A percentile compares a stretch with the other conserved stretches of the same genome.
phyloP scores from a whole-genome alignment of 2,329 filamentous ascomycete species.

The Cordyceps javanica region DNA sequence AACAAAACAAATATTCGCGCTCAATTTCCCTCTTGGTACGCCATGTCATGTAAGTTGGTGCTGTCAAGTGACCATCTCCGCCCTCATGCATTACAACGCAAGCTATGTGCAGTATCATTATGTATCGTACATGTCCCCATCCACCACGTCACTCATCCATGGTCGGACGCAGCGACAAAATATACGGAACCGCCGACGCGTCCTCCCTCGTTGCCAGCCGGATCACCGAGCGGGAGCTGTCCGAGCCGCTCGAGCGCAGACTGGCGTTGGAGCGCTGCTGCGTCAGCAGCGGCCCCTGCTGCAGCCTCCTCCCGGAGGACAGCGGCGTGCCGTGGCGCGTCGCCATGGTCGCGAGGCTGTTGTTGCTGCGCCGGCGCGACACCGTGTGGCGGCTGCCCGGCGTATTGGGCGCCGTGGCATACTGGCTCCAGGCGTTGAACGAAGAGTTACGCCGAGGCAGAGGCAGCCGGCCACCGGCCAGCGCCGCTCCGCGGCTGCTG shows the following conservation, averaged over 20 bases:
- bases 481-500: not conserved
- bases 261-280: conserved; percentile 35
- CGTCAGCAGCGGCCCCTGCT: conserved; percentile 35
- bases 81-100: not conserved
- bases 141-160: conserved; percentile 16
- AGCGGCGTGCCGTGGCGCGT: conserved; percentile 17
- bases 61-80: not conserved
- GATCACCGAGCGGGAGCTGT: conserved; percentile 39
- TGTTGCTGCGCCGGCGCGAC: conserved; percentile 31
- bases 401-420: conserved; percentile 49
- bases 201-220: conserved; percentile 37
- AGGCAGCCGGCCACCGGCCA: conserved; percentile 15
- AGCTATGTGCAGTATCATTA: not conserved
- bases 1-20: not conserved
- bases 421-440: conserved; percentile 37
- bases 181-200: conserved; percentile 28
- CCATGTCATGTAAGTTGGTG: not conserved
- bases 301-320: conserved; percentile 17
- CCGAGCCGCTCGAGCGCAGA: conserved; percentile 31
- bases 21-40: not conserved
- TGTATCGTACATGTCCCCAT: not conserved
- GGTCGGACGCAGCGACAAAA: conserved; percentile 30
- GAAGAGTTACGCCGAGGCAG: conserved; percentile 34
- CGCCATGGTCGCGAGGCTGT: conserved; percentile 30
- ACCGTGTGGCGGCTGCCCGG: conserved; percentile 37